Conservation (phyloP, 1,284 basidiomycete species). For the Ganoderma lingzhi region DNA sequence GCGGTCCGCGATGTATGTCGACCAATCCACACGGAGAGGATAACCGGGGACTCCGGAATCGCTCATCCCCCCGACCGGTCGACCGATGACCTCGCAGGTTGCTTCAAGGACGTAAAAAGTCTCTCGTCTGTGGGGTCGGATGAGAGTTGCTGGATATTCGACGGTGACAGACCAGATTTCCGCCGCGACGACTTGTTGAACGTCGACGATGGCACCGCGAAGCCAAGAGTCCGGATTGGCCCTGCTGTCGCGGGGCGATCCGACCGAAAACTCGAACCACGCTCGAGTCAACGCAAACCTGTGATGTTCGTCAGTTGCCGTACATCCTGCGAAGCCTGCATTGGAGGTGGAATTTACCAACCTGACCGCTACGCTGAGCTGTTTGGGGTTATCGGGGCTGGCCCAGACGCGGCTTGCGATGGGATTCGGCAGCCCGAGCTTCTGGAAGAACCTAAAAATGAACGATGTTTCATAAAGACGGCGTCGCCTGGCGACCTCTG, state of each 20-base stretch:
- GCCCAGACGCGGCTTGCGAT: conserved; percentile 62
- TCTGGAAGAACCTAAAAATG: conserved; percentile 47
- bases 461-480: conserved; percentile 56
- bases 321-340: not conserved
- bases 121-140: conserved; percentile 31
- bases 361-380: conserved; percentile 65
- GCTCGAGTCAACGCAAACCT: conserved; percentile 70
- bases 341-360: conserved; percentile 37
- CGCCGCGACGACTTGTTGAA: conserved; percentile 55
- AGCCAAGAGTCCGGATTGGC: conserved; percentile 44
- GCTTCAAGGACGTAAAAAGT: conserved; percentile 64
- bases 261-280: conserved; percentile 68
- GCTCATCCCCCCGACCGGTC: conserved; percentile 1
- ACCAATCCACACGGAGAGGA: conserved; percentile 69
- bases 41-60: conserved; percentile 6
- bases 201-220: conserved; percentile 50
- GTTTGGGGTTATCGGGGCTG: conserved; percentile 63
- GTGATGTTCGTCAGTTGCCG: not conserved
- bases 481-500: conserved; percentile 50
- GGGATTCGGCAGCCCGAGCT: conserved; percentile 33
- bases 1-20: conserved; percentile 53
- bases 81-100: conserved; percentile 76
- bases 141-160: conserved; percentile 28
- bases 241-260: conserved; percentile 39
- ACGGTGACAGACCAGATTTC: conserved; percentile 68